These are phyloP conservation scores for Fusarium newnesense DNA, from an alignment of 2,329 filamentous ascomycete genomes.

Conservation along the genomic window DNA sequence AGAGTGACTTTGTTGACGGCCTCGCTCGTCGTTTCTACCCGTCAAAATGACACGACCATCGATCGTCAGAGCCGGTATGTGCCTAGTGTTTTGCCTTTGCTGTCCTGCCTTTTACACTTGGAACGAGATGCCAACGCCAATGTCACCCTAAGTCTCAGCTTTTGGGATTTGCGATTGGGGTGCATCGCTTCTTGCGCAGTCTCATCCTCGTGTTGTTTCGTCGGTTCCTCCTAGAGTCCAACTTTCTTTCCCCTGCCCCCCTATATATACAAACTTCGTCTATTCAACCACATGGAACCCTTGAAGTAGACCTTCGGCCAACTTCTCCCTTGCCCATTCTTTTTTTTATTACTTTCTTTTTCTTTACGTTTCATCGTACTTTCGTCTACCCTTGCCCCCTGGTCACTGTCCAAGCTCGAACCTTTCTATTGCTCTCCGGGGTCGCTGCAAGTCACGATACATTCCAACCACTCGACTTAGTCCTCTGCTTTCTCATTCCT, in stretches of 20 bases:
- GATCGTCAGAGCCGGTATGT: conserved; percentile 71
- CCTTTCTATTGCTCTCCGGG: conserved; percentile 25
- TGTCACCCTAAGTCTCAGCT: conserved; percentile 13
- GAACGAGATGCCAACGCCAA: conserved; percentile 5
- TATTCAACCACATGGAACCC: conserved; percentile 20
- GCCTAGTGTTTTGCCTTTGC: conserved; percentile 10
- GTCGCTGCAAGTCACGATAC: conserved; percentile 38
- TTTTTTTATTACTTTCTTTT: conserved; percentile 32
- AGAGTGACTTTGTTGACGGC: conserved; percentile 33
- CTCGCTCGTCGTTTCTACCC: conserved; percentile 24
- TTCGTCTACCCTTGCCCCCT: conserved; percentile 35
- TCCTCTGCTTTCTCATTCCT: conserved; percentile 30
- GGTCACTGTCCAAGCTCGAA: conserved; percentile 35
- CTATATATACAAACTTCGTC: conserved; percentile 23
- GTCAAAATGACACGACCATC: conserved; percentile 67
- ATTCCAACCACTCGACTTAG: conserved; percentile 42
- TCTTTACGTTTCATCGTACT: conserved; percentile 34
- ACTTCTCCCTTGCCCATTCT: conserved; percentile 23
- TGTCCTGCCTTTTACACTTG: conserved; percentile 16
- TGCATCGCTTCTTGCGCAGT: conserved; percentile 26
- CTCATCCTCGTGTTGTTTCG: conserved; percentile 22
- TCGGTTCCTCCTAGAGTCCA: conserved; percentile 18
- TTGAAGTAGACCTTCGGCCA: conserved; percentile 18
- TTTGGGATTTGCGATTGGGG: conserved; percentile 12
- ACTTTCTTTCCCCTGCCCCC: conserved; percentile 23